phyloP scores from a whole-genome alignment of 202 grass and related monocot genomes.

The Thinopyrum obtusiflorum region DNA sequence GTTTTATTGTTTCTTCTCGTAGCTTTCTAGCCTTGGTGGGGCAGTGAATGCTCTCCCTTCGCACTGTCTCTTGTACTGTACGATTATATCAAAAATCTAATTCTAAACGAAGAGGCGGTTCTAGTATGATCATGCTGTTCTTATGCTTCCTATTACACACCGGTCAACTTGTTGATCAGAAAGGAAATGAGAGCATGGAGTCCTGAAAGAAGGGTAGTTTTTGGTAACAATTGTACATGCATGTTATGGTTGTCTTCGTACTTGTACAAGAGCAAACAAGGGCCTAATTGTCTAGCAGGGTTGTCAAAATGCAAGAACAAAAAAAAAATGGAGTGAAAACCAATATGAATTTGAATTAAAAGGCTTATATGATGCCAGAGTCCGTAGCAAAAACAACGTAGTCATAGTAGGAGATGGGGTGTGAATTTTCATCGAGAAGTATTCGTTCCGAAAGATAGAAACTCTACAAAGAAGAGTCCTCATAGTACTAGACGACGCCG shows the following conservation, averaged over 20 bases:
- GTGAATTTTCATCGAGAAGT: too few species aligned
- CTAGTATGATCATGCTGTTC: constrained; percentile 24
- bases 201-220: background rate
- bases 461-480: too few species aligned
- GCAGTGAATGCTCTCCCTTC: constrained; percentile 27
- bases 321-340: background rate
- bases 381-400: background rate
- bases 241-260: background rate
- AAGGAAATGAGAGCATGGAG: background rate
- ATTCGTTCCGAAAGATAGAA: too few species aligned
- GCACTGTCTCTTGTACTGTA: constrained; percentile 28
- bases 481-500: too few species aligned
- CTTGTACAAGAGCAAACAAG: background rate
- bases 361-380: background rate
- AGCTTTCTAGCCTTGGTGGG: constrained; percentile 36
- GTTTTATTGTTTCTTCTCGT: constrained; percentile 24
- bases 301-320: background rate
- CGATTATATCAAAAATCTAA: constrained; percentile 4
- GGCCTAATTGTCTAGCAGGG: background rate
- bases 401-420: too few species aligned
- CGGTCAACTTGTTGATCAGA: background rate
- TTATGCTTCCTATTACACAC: background rate
- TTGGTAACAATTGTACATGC: background rate
- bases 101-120: background rate
- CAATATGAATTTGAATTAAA: background rate